Base-by-base conservation (phyloP, 768 basidiomycete genomes). In the Cantharellus anzutake region DNA sequence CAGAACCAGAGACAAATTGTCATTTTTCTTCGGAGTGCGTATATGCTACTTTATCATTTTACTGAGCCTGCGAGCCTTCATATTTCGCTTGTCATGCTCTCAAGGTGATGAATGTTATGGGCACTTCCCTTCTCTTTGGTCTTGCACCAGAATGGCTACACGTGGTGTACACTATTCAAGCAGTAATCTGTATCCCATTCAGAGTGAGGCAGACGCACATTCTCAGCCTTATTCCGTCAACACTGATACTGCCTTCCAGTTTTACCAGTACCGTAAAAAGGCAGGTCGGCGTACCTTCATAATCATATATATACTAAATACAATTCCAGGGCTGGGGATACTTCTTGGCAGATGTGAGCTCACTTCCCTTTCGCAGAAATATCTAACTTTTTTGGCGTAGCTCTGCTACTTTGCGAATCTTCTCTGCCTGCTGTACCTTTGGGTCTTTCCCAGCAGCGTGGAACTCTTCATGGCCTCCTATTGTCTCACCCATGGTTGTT, bases 381-480 rank as follows among this genome's bases (percentile, higher is more conserved):
- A 37, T 7, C 52, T 37, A 55, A 64, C 50, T 66, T 65, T 59
- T 51, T 64, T 35, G 62, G 64, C 63, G 64, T 55, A 66, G 70
- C 73, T 92, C 35, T 97, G 93, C 71, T 96, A 97, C 72, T 94
- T 86, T 68, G 85, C 84, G 68, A 97, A 84, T 62, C 79, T 94
- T 66, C 82, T 99, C 71, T 85, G 87, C 72, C 81, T 97, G 63
- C 66, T 96, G 64, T 99, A 82, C 74, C 76, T 99, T 65, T 99
- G 93, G 93, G 65, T 90, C 51, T 73, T 94, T 63, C 94, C 96
- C 0, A 73, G 74, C 3, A 90, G 78, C 60, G 73, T 83, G 3
- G 73, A 79, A 2, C 76, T 98, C 16, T 97, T 94, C 71, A 79
- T 89, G 56, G 88, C 92, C 3, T 93, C 89, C 67, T 98, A 96